Base-by-base conservation (phyloP, 225 moss, liverwort and hornwort species). In the Physcomitrellopsis africana region DNA sequence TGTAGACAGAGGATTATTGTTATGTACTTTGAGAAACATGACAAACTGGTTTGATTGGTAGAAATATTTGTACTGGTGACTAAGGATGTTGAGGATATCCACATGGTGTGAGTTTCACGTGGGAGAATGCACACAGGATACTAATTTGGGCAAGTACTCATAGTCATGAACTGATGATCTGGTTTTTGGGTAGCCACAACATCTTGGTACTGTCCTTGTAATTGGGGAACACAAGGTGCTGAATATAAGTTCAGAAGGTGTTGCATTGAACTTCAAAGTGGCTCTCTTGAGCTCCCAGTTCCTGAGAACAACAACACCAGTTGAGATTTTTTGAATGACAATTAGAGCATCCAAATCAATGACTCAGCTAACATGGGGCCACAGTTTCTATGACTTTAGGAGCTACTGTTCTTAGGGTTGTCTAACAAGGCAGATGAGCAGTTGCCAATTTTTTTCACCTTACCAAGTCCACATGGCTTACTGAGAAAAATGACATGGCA, bases 361-460 rank as follows among this genome's bases (percentile, higher is more conserved):
- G 29, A 19, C 10, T 6, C 10, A 6, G 18, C 14, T n/a, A n/a
- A n/a, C 14, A 51, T 51, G 62, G 48, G 37, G 13, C 19, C 72
- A 6, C 29, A 49, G 9, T 60, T 41, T 37, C 63, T 42, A 52
- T 73, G 53, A 73, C 51, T 37, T 53, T 63, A 11, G 64, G 26
- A 41, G 63, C 22, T 3, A 29, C 72, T 72, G 32, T 27, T 27
- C 48, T 12, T 17, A 10, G 44, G 10, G 26, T n/a, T 53, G 68
- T 69, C 22, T 3, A 3, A 12, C 41, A 16, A 0, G 10, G n/a
- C n/a, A n/a, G n/a, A n/a, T n/a, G n/a, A n/a, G n/a, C n/a, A n/a
- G n/a, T n/a, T n/a, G n/a, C n/a, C n/a, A n/a, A n/a, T n/a, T n/a
- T n/a, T n/a, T n/a, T n/a, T n/a, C n/a, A n/a, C n/a, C n/a, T n/a